A percentile compares a stretch with the other conserved stretches of the same genome.
These are phyloP conservation scores for Gaertneriomyces sp. DNA, from an alignment of 192 early-diverging fungal species.

Conservation along the genomic window DNA sequence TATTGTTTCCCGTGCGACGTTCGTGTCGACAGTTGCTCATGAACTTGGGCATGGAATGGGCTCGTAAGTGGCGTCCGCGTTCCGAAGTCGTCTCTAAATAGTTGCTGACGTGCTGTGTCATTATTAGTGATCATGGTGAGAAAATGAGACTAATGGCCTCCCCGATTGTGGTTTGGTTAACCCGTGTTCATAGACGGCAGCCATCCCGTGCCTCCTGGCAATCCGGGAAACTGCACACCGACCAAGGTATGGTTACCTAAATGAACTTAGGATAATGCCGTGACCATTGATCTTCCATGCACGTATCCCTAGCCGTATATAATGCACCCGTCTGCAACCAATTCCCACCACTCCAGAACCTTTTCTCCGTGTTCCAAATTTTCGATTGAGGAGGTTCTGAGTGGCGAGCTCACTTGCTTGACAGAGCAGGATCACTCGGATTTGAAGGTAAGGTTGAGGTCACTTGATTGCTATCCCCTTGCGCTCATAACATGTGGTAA, in stretches of 20 bases:
- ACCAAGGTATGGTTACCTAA: conserved; percentile 3
- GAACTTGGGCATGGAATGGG: conserved; percentile 33
- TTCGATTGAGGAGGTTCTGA: conserved; percentile 7
- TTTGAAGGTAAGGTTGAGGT: too few relatives aligned
- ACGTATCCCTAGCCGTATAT: conserved; percentile 15
- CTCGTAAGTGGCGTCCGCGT: conserved; percentile 16
- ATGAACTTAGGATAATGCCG: not conserved
- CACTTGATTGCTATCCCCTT: too few relatives aligned
- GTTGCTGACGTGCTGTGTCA: not conserved
- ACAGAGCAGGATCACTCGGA: too few relatives aligned
- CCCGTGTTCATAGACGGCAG: not conserved
- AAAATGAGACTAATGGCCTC: not conserved
- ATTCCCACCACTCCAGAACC: conserved; percentile 61
- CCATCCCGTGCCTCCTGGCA: conserved; percentile 7
- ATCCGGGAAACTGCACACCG: conserved; percentile 14
- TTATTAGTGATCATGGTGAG: conserved; percentile 17
- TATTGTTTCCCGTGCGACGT: conserved; percentile 16
- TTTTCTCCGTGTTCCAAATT: conserved; percentile 25
- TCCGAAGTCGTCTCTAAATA: not conserved
- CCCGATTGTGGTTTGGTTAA: not conserved
- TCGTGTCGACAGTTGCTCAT: conserved; percentile 25
- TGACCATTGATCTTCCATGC: not conserved
- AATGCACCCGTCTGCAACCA: conserved; percentile 80
- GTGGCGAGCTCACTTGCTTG: too few relatives aligned
- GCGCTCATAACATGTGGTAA: too few relatives aligned